These are phyloP conservation scores for Penicillium sp. DNA, from an alignment of 2,329 filamentous ascomycete genomes.

Conservation along the genomic window DNA sequence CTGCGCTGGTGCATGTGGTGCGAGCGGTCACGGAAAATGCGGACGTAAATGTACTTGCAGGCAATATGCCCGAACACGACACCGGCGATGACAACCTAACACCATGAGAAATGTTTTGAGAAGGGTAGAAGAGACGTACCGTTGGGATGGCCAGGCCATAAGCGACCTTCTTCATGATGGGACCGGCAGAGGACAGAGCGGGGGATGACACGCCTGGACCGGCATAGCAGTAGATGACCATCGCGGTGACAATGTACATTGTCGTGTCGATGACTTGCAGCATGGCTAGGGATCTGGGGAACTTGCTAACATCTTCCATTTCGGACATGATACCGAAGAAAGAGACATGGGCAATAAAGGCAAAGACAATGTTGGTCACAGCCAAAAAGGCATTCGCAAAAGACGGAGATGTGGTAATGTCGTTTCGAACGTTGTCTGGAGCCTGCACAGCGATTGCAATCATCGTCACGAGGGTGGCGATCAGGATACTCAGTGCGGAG, in stretches of 20 bases:
- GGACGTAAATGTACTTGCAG: constrained; percentile 58
- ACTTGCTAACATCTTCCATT: constrained; percentile 54
- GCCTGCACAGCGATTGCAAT: constrained; percentile 53
- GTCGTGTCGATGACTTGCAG: constrained; percentile 53
- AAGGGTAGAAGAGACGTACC: constrained; percentile 11
- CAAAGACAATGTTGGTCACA: constrained; percentile 63
- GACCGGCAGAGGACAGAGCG: constrained; percentile 58
- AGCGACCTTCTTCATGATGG: constrained; percentile 54
- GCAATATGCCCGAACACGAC: constrained; percentile 63
- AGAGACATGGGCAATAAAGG: constrained; percentile 58
- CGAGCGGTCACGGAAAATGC: constrained; percentile 52
- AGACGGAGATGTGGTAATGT: constrained; percentile 46
- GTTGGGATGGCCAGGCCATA: constrained; percentile 63
- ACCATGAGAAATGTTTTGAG: constrained; percentile 24
- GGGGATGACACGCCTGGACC: constrained; percentile 57
- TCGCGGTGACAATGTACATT: constrained; percentile 60
- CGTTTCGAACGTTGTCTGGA: constrained; percentile 34
- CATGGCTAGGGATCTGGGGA: constrained; percentile 55
- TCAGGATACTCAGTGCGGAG: constrained; percentile 57
- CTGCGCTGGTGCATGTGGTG: constrained; percentile 48
- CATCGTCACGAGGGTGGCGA: constrained; percentile 60
- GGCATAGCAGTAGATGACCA: constrained; percentile 61
- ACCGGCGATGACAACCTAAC: constrained; percentile 51
- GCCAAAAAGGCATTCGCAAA: constrained; percentile 31
- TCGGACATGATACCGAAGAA: constrained; percentile 62